Evolutionary conservation across 257 asterid species (phyloP).

Genomic region (Mitragyna speciosa): DNA sequence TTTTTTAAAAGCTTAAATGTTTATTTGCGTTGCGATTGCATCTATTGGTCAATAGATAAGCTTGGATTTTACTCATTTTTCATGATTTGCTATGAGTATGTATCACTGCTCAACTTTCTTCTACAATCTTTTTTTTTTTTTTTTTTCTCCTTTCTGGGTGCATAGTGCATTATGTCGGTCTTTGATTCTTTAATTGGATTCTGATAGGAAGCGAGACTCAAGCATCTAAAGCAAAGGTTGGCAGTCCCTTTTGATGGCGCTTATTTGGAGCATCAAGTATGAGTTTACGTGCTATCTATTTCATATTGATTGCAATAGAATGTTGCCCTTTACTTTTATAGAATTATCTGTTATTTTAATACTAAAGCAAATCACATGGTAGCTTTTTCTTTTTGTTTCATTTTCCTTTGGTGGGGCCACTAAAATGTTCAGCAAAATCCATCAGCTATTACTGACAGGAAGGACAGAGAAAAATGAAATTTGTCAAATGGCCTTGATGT

Average conservation of each 20-base stretch:
- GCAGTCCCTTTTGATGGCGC: constrained; percentile 83
- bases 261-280: constrained; percentile 77
- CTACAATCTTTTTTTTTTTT: not conserved
- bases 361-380: no score
- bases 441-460: not conserved
- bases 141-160: not conserved
- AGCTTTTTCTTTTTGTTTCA: not conserved
- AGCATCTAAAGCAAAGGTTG: constrained; percentile 69
- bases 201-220: constrained; percentile 78
- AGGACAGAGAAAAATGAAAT: not conserved
- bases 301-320: not conserved
- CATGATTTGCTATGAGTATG: not conserved
- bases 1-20: no score
- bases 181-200: constrained; percentile 23
- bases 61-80: not conserved
- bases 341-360: no score
- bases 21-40: no score
- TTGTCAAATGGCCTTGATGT: not conserved
- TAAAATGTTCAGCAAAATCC: not conserved
- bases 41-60: no score
- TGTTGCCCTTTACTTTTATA: no score
- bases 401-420: not conserved
- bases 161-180: constrained; percentile 6
- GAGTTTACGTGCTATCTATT: constrained; percentile 22
- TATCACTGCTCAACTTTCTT: not conserved